These are phyloP conservation scores for Penicillium parvum DNA, from an alignment of 495 filamentous ascomycete species.

Conservation along the genomic window DNA sequence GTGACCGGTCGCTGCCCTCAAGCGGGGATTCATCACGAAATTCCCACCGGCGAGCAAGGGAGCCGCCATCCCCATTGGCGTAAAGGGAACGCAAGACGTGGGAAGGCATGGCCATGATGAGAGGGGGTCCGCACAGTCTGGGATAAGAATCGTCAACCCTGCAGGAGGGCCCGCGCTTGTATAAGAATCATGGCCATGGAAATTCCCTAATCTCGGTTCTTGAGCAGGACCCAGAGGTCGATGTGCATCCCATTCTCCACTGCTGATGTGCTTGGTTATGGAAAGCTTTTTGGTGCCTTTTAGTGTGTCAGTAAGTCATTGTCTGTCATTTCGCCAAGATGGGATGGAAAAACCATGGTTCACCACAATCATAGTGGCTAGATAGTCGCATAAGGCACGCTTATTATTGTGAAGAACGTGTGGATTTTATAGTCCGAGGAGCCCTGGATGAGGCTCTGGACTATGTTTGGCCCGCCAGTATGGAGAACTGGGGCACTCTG, in stretches of 20 bases:
- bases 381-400: too few relatives aligned
- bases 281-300: neutral
- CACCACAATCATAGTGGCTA: conserved; percentile 2
- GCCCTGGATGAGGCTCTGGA: neutral
- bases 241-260: neutral
- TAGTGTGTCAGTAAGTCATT: neutral
- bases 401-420: too few relatives aligned
- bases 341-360: conserved; percentile 8
- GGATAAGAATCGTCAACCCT: neutral
- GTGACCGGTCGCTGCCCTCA: conserved; percentile 24
- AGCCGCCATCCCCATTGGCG: conserved; percentile 5
- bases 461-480: neutral
- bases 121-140: neutral
- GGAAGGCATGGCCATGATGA: conserved; percentile 11
- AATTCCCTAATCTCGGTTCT: neutral
- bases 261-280: neutral
- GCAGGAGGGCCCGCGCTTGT: neutral
- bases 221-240: neutral
- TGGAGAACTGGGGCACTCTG: neutral
- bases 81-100: conserved; percentile 17
- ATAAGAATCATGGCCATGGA: neutral
- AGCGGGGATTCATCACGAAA: conserved; percentile 18
- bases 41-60: conserved; percentile 20
- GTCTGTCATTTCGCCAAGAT: neutral
- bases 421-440: conserved; percentile 2